Evolutionary conservation across 768 basidiomycete species (phyloP).

Genomic region (Suillus spraguei): DNA sequence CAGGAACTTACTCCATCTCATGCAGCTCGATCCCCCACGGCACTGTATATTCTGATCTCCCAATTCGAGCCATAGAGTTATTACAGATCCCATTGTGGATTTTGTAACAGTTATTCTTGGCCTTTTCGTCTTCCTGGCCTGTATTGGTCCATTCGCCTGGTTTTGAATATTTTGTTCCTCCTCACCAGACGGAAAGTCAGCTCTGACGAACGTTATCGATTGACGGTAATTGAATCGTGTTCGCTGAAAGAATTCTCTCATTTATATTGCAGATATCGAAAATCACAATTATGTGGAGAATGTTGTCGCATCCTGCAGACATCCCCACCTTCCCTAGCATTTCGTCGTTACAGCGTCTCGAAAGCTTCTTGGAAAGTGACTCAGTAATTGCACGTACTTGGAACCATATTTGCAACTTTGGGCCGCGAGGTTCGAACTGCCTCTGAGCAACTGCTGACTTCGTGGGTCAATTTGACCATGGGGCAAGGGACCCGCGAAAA

Average conservation of each 20-base stretch:
- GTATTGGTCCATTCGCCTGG: constrained; percentile 22
- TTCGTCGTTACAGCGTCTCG: constrained; percentile 26
- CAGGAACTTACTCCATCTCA: constrained; percentile 12
- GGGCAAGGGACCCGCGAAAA: constrained; percentile 67
- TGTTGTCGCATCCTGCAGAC: constrained; percentile 11
- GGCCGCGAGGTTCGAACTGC: constrained; percentile 56
- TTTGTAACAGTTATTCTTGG: constrained; percentile 53
- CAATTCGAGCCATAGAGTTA: constrained; percentile 76
- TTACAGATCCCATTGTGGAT: constrained; percentile 87
- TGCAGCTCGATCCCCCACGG: constrained; percentile 76
- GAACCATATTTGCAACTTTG: constrained; percentile 64
- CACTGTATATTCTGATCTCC: constrained; percentile 76
- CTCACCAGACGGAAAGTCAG: constrained; percentile 30
- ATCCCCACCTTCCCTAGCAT: constrained; percentile 24
- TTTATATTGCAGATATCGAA: constrained; percentile 32
- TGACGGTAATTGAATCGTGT: constrained; percentile 36
- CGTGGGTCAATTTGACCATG: constrained; percentile 64
- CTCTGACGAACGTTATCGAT: constrained; percentile 35
- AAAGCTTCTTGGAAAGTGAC: constrained; percentile 40
- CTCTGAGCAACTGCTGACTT: constrained; percentile 38
- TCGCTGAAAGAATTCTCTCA: constrained; percentile 10
- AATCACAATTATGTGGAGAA: constrained; percentile 29
- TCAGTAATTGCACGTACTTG: constrained; percentile 35
- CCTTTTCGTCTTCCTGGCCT: constrained; percentile 49
- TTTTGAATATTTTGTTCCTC: constrained; percentile 30